Percentiles rank a stretch among this genome's conserved stretches.
phyloP scores from a whole-genome alignment of 2,329 filamentous ascomycete species.

The Fusarium pseudoanthophilum region DNA sequence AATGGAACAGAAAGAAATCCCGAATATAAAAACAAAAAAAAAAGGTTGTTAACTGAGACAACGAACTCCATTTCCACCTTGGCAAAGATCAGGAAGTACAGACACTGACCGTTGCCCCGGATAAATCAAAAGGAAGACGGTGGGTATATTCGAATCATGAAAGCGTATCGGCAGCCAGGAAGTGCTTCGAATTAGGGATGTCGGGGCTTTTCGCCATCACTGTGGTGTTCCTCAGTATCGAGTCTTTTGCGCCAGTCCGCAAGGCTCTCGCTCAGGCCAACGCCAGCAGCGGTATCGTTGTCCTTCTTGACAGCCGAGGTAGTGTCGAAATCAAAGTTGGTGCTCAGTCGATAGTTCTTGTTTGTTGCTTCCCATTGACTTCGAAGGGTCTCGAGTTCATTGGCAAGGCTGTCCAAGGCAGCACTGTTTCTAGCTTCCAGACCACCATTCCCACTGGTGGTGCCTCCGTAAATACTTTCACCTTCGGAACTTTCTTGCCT shows the following conservation, averaged over 20 bases:
- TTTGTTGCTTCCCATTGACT: conserved; percentile 96
- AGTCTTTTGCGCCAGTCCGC: conserved; percentile 84
- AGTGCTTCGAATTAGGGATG: conserved; percentile 36
- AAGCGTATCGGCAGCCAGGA: conserved; percentile 46
- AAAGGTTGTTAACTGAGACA: conserved; percentile 23
- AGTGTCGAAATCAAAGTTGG: conserved; percentile 85
- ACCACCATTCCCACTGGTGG: conserved; percentile 26
- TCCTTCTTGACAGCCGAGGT: conserved; percentile 54
- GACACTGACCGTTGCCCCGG: conserved; percentile 34
- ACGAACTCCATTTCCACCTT: conserved; percentile 45
- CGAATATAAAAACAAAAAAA: conserved; percentile 32
- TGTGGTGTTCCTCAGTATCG: conserved; percentile 62
- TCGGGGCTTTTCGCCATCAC: conserved; percentile 45
- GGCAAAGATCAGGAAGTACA: conserved; percentile 43
- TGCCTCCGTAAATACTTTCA: conserved; percentile 71
- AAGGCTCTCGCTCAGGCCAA: conserved; percentile 75
- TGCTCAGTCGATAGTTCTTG: conserved; percentile 92
- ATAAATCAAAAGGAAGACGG: conserved; percentile 40
- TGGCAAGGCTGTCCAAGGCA: conserved; percentile 90
- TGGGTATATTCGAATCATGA: conserved; percentile 50
- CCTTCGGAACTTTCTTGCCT: conserved; percentile 68
- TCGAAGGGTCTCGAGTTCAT: conserved; percentile 88
- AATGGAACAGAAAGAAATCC: conserved; percentile 15
- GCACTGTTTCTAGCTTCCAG: conserved; percentile 65
- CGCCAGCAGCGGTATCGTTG: conserved; percentile 53